A percentile compares a stretch with the other conserved stretches of the same genome.
phyloP scores from a whole-genome alignment of 1,284 basidiomycete genomes.

The Cutaneotrichosporon sp. region DNA sequence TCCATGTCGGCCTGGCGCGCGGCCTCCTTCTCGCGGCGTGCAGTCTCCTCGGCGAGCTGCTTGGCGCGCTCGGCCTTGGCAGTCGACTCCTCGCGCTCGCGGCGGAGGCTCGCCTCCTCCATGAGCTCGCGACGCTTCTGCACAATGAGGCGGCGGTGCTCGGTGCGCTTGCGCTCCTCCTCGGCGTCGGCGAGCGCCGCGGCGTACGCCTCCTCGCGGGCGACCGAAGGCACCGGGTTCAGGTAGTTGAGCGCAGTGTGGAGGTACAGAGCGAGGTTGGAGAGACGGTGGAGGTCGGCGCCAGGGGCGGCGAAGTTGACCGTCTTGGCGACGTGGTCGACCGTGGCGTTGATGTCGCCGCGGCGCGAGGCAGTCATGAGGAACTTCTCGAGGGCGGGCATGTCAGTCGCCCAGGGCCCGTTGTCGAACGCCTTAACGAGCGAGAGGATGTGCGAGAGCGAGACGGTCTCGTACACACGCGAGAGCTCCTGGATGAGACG shows the following conservation, averaged over 20 bases:
- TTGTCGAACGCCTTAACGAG: conserved; percentile 71
- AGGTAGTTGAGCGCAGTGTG: conserved; percentile 66
- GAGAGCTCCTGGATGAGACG: conserved; percentile 91
- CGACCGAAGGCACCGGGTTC: conserved; percentile 48
- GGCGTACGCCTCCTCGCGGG: conserved; percentile 52
- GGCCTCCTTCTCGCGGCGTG: conserved; percentile 66
- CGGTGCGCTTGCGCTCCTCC: conserved; percentile 71
- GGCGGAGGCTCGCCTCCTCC: conserved; percentile 77
- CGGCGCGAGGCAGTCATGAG: conserved; percentile 87
- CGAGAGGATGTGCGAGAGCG: conserved; percentile 70
- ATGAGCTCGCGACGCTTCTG: conserved; percentile 83
- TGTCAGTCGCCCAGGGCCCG: conserved; percentile 60
- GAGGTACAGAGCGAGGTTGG: conserved; percentile 69
- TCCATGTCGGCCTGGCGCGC: conserved; percentile 72
- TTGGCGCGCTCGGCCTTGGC: conserved; percentile 71
- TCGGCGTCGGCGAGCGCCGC: conserved; percentile 55
- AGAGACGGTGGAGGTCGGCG: conserved; percentile 59
- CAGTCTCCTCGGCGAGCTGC: conserved; percentile 73
- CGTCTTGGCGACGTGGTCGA: conserved; percentile 85
- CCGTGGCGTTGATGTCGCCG: conserved; percentile 81
- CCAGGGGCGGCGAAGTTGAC: conserved; percentile 66
- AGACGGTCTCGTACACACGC: conserved; percentile 90
- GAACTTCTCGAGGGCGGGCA: conserved; percentile 82
- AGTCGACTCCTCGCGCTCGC: conserved; percentile 88
- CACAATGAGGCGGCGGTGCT: conserved; percentile 75